Conservation (phyloP, 164 flowering plant genomes). For the Dillenia suffruticosa region DNA sequence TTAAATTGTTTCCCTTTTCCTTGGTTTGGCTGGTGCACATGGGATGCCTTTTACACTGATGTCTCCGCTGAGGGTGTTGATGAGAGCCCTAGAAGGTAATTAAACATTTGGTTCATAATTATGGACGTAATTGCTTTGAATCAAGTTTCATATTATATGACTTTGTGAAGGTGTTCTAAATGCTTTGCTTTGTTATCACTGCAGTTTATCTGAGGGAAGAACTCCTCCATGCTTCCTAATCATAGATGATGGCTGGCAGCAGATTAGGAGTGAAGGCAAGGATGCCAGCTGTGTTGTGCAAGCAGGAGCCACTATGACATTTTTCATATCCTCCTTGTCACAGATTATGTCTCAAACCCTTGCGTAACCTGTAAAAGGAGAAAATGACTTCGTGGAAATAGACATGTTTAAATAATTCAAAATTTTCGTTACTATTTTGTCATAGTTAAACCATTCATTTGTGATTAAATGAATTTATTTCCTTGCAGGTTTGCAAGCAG, state of each 20-base stretch:
- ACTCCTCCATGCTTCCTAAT: constrained; percentile 82
- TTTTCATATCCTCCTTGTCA: not conserved
- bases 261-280: constrained; percentile 56
- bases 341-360: too few species aligned
- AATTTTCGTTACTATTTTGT: not conserved
- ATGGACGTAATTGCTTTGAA: too few species aligned
- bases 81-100: constrained; percentile 56
- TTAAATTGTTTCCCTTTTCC: not conserved
- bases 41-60: constrained; percentile 99
- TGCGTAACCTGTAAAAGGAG: too few species aligned
- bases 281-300: constrained; percentile 52
- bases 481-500: constrained; percentile 80
- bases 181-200: constrained; percentile 3
- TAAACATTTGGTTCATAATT: not conserved
- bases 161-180: not conserved
- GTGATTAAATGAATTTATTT: not conserved
- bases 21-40: constrained; percentile 99
- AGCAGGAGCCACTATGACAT: constrained; percentile 90
- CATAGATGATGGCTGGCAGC: constrained; percentile 99
- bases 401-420: too few species aligned
- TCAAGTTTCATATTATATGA: too few species aligned
- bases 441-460: constrained; percentile 9
- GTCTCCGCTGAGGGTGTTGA: too few species aligned
- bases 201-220: constrained; percentile 77
- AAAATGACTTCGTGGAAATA: too few species aligned